Evolutionary conservation across 2,329 filamentous ascomycete species (phyloP), one percentile per base, ranked within the genome.

Genomic region (Fusarium sp.): DNA sequence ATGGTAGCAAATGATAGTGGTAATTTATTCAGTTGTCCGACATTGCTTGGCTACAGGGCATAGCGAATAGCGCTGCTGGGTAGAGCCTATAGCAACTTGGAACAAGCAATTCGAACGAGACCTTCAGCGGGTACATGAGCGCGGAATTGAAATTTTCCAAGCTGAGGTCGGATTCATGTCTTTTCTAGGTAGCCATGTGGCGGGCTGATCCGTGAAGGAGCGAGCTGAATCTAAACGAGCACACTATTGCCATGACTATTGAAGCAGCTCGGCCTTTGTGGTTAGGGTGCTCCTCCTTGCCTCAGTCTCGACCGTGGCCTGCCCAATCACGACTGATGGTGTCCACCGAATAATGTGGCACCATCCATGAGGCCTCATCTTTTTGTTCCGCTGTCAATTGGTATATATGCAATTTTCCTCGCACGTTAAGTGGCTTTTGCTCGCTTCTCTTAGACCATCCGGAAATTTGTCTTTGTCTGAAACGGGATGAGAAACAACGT

Each of bases 261-360:
- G 69, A 71, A 66, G 62, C 66, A 58, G 39, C 57, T 30, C 27
- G n/a, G n/a, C 30, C 10, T 13, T 71, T 64, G 34, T 30, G 68
- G 65, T 65, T 64, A 67, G 58, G 34, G 27, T 32, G 37, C 43
- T 23, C 43, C 20, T 37, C 32, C 34, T 9, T 52, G 16, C 20
- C 18, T 32, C 20, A 27, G 57, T 54, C 54, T 52, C 32, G 25
- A 43, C 52, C 52, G 14, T 14, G 56, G 37, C 25, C 16, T 52
- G 16, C 16, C 48, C 48, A 52, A 52, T 52, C 16, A 30, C 18
- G 25, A 30, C 48, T 52, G 48, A 30, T 27, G 25, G 48, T 30
- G 48, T 52, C 48, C 48, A 52, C 48, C 18, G 48, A 30, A 30
- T n/a, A 52, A 30, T 52, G 48, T 68, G 62, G n/a, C 20, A 50